Conservation (phyloP, 176 grass and related monocot genomes). For the Secale cereale region DNA sequence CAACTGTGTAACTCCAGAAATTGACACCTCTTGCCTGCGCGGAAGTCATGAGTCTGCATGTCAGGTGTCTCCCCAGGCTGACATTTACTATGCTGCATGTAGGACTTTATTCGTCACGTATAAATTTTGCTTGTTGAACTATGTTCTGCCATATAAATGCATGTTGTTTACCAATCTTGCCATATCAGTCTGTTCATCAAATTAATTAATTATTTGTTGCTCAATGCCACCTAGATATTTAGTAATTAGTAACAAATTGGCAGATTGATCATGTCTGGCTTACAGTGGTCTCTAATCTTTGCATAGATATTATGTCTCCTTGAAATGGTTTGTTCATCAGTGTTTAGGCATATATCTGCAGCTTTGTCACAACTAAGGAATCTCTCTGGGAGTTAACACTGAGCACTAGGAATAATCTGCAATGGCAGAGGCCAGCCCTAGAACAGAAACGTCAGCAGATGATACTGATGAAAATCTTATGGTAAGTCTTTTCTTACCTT, state of each 20-base stretch:
- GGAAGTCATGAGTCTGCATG: conserved; percentile 15
- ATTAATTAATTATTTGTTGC: neutral
- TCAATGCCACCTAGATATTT: neutral
- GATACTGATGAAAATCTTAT: conserved; percentile 70
- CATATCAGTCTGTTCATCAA: neutral
- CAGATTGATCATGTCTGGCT: neutral
- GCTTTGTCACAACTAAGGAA: conserved; percentile 19
- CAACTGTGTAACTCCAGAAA: neutral
- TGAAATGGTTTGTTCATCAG: conserved; percentile 10
- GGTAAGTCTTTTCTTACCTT: conserved; percentile 29
- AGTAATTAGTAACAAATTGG: neutral
- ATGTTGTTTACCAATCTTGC: conserved; percentile 16
- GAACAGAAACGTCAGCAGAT: conserved; percentile 92
- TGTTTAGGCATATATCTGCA: conserved; percentile 18
- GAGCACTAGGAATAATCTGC: conserved; percentile 27
- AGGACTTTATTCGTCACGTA: conserved; percentile 1
- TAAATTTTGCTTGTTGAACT: conserved; percentile 2
- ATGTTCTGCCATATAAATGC: neutral
- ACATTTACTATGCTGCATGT: neutral
- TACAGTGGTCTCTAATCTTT: neutral
- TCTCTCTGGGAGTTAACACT: conserved; percentile 5
- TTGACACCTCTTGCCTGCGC: neutral
- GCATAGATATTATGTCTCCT: neutral
- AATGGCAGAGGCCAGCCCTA: conserved; percentile 94
- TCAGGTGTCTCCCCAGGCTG: neutral